Evolutionary conservation across 1,284 basidiomycete genomes (phyloP).

Genomic region (Pseudozyma tsukubaensis): DNA sequence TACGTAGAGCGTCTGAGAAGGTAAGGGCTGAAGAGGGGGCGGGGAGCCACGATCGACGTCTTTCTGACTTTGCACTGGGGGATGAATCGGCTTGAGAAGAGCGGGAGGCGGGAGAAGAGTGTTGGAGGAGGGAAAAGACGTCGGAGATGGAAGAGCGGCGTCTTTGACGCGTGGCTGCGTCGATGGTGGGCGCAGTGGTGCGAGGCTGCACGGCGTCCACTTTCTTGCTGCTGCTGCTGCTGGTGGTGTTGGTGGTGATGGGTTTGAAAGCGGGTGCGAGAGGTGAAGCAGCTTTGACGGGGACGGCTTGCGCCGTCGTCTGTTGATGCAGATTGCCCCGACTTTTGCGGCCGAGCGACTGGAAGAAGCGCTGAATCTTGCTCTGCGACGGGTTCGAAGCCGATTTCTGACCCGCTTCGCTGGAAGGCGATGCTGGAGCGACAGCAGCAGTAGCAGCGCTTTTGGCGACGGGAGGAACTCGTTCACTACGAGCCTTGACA

Average conservation of each 20-base stretch:
- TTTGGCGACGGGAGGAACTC: not conserved
- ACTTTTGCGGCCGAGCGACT: slow-evolving; percentile 27
- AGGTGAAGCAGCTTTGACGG: not conserved
- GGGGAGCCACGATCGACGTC: slow-evolving; percentile 33
- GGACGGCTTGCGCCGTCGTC: no score
- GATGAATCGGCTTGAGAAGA: not conserved
- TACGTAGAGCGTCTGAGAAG: not conserved
- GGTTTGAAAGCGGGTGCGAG: not conserved
- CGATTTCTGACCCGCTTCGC: not conserved
- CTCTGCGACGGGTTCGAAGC: slow-evolving; percentile 7
- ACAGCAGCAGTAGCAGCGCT: not conserved
- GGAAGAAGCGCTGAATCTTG: slow-evolving; percentile 44
- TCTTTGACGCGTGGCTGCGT: slow-evolving; percentile 6
- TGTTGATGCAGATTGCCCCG: slow-evolving; percentile 8
- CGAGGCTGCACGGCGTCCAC: not conserved
- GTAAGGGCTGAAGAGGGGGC: slow-evolving; percentile 5
- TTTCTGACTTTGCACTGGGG: slow-evolving; percentile 7
- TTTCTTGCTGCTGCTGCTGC: not conserved
- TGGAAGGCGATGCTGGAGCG: not conserved
- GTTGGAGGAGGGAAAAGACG: slow-evolving; percentile 30
- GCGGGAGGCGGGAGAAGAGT: slow-evolving; percentile 5
- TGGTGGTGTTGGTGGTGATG: not conserved
- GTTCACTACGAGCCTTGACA: slow-evolving; percentile 3
- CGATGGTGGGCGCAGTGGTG: not conserved
- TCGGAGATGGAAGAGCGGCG: slow-evolving; percentile 30